phyloP scores from a whole-genome alignment of 352 stramenopile species.

The Phytopythium chamaehyphon region DNA sequence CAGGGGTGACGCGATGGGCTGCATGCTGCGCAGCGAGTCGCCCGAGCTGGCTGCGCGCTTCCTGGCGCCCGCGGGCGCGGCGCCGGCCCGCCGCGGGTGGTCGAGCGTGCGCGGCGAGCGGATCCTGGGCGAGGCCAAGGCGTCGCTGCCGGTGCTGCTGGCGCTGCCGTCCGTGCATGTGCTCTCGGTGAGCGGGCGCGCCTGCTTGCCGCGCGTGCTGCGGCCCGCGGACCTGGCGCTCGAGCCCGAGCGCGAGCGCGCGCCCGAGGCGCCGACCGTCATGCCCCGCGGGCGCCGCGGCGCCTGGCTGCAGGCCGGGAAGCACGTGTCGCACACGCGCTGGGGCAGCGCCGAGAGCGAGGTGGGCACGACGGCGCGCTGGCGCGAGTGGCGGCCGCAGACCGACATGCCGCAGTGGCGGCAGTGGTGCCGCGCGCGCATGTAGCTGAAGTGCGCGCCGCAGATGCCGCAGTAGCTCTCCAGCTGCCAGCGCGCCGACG shows the following conservation, averaged over 20 bases:
- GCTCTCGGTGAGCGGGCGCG: neutral
- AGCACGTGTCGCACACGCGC: constrained; percentile 74
- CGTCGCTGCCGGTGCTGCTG: constrained; percentile 6
- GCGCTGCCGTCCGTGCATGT: constrained; percentile 6
- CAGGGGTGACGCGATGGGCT: constrained; percentile 4
- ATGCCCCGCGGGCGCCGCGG: constrained; percentile 7
- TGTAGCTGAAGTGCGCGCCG: constrained; percentile 44
- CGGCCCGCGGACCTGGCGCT: neutral
- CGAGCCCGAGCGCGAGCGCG: neutral
- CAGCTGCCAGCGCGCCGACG: constrained; percentile 54
- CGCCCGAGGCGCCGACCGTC: constrained; percentile 1
- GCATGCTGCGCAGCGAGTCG: constrained; percentile 7
- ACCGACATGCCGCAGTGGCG: constrained; percentile 72
- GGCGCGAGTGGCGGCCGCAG: constrained; percentile 65
- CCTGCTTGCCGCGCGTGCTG: constrained; percentile 2
- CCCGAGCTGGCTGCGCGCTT: constrained; percentile 8
- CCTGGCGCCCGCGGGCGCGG: neutral
- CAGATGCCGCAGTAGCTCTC: constrained; percentile 58
- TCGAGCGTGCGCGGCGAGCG: constrained; percentile 6
- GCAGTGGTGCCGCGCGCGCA: constrained; percentile 76
- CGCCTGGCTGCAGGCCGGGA: constrained; percentile 38
- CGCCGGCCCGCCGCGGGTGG: constrained; percentile 1
- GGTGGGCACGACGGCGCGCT: constrained; percentile 59
- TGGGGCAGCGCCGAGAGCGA: constrained; percentile 62
- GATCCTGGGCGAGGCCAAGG: constrained; percentile 1